These are phyloP conservation scores for Carex arenaria DNA, from an alignment of 202 grass and related monocot genomes.

Conservation along the genomic window DNA sequence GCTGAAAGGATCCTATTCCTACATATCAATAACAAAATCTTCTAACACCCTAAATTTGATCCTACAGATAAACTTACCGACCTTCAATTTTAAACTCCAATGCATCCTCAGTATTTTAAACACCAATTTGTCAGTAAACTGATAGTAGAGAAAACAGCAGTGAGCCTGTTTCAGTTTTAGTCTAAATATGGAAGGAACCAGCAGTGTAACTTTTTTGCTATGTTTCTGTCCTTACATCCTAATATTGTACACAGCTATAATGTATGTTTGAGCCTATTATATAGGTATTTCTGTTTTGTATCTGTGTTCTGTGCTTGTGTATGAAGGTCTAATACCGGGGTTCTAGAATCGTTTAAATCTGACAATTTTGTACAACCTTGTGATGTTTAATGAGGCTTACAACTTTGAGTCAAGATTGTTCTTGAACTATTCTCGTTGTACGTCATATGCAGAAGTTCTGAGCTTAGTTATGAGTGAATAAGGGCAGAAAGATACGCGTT, in stretches of 20 bases:
- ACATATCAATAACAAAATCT: background rate
- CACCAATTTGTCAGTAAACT: background rate
- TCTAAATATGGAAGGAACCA: background rate
- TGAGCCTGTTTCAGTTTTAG: background rate
- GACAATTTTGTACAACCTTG: background rate
- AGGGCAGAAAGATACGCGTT: background rate
- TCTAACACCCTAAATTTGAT: background rate
- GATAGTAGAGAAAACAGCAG: background rate
- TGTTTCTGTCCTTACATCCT: conserved; percentile 1
- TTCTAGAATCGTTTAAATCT: background rate
- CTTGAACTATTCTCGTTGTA: background rate
- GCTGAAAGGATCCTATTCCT: background rate
- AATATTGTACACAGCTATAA: background rate
- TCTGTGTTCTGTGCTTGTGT: background rate
- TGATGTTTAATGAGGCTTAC: background rate
- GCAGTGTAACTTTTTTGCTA: background rate
- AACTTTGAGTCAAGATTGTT: background rate
- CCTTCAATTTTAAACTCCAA: background rate
- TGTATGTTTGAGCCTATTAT: background rate
- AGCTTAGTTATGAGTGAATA: background rate
- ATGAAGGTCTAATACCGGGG: background rate
- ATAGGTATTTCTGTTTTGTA: background rate
- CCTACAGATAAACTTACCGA: background rate
- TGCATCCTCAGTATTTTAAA: background rate
- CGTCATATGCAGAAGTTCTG: background rate